Percentiles rank a stretch among this genome's conserved stretches.
phyloP scores from a whole-genome alignment of 2,329 filamentous ascomycete species.

The Trichophyton simii region DNA sequence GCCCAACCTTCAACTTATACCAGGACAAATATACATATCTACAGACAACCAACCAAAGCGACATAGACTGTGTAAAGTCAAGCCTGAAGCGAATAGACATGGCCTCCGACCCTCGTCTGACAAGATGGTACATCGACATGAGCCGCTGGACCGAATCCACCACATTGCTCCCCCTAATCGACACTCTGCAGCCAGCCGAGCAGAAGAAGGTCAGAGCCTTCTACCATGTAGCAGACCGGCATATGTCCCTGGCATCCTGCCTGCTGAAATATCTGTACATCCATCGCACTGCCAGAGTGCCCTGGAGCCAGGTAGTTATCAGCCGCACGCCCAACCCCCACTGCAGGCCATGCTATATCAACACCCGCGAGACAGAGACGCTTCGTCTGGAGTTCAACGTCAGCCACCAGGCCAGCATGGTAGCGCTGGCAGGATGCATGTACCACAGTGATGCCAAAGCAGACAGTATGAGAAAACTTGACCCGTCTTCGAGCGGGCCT shows the following conservation, averaged over 20 bases:
- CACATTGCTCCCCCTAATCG: constrained; percentile 27
- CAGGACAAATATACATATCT: too few relatives aligned
- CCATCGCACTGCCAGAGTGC: constrained; percentile 40
- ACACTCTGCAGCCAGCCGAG: constrained; percentile 35
- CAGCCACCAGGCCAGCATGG: constrained; percentile 51
- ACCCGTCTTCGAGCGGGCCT: constrained; percentile 9
- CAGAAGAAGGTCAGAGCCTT: constrained; percentile 38
- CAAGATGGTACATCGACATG: constrained; percentile 35
- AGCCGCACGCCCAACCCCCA: constrained; percentile 39
- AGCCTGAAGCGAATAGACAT: too few relatives aligned
- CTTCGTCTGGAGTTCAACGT: constrained; percentile 49
- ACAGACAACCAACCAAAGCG: too few relatives aligned
- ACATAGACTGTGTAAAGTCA: too few relatives aligned
- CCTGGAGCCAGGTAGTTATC: constrained; percentile 46
- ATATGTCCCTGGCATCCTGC: constrained; percentile 49
- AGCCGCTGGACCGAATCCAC: constrained; percentile 23
- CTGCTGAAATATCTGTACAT: constrained; percentile 51
- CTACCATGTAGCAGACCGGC: constrained; percentile 44
- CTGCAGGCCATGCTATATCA: constrained; percentile 41
- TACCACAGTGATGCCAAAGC: constrained; percentile 10
- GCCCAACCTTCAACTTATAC: too few relatives aligned
- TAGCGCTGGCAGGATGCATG: constrained; percentile 44
- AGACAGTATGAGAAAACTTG: constrained; percentile 4
- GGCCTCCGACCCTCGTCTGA: constrained; percentile 12
- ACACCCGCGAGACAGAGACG: constrained; percentile 16